Evolutionary conservation across 306 rosid species (phyloP), one percentile per base, ranked within the genome.

Genomic region (Vigna angularis): DNA sequence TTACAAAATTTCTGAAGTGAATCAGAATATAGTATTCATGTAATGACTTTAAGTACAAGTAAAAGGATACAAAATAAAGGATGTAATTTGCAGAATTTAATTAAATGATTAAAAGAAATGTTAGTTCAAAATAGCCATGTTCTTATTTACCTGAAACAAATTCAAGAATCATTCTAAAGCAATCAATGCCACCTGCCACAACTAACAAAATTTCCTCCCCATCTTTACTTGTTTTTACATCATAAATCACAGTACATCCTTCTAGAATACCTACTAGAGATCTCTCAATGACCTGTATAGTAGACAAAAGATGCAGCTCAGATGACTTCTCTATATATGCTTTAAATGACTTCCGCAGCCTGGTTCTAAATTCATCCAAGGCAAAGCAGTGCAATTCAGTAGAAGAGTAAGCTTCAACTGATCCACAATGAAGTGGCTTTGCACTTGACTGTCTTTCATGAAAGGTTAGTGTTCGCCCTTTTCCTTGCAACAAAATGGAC

Each of bases 111-210:
- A 62, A 75, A 72, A 40, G 30, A 16, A 70, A 26, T 40, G 11
- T 26, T 80, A 26, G 45, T 62, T 59, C 59, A 76, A 47, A 66
- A 75, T 64, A 50, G 61, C 32, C 75, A 45, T 55, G 62, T 61
- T 81, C 49, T 67, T 63, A 44, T 80, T 40, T 90, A 94, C 98
- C 98, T 87, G 97, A 86, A 77, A 86, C 93, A 84, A 79, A 89
- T 75, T 94, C 97, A 56, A 90, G 87, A 83, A 94, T 89, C 90
- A 94, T 83, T 82, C 87, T 90, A 79, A 92, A 87, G 84, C 92
- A 92, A 73, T 94, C 95, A 82, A 94, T 78, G 66, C 92, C 97
- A 77, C 92, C 94, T 10, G 97, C 92, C 75, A 89, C 95, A 58
- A 82, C 53, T 67, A 90, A 83, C 38, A 95, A 92, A 81, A 88